phyloP scores from a whole-genome alignment of 2,329 filamentous ascomycete species.

The Clarireedia hainanense region DNA sequence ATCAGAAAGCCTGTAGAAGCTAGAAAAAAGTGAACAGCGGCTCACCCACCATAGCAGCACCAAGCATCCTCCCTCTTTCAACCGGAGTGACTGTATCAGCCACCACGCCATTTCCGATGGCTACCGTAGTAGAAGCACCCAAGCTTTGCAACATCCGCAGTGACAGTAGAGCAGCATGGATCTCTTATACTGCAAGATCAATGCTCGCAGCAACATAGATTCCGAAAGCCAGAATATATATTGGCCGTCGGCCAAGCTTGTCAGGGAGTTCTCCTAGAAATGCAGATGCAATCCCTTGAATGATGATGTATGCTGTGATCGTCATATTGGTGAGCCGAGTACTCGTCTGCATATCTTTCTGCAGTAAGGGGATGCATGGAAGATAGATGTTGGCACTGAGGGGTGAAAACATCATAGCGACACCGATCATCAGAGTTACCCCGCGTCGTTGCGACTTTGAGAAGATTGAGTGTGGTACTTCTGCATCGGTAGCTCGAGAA shows the following conservation, averaged over 20 bases:
- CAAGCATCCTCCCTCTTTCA: constrained; percentile 51
- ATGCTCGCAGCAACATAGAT: constrained; percentile 44
- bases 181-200: constrained; percentile 40
- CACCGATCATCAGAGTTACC: neutral
- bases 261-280: constrained; percentile 46
- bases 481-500: neutral
- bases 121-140: constrained; percentile 49
- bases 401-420: neutral
- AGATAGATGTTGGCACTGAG: constrained; percentile 8
- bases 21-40: constrained; percentile 24
- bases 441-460: neutral
- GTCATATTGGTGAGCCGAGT: constrained; percentile 10
- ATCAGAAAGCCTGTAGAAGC: neutral
- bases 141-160: constrained; percentile 50
- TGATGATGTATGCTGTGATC: constrained; percentile 5
- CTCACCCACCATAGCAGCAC: constrained; percentile 22
- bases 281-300: constrained; percentile 49
- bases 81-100: constrained; percentile 58
- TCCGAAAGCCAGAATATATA: constrained; percentile 41
- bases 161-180: constrained; percentile 41
- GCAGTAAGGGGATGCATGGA: constrained; percentile 25
- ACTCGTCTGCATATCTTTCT: neutral
- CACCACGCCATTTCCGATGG: constrained; percentile 55
- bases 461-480: neutral
- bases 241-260: constrained; percentile 40